Conservation (phyloP, 305 asterid genomes). For the Fraxinus albicans region DNA sequence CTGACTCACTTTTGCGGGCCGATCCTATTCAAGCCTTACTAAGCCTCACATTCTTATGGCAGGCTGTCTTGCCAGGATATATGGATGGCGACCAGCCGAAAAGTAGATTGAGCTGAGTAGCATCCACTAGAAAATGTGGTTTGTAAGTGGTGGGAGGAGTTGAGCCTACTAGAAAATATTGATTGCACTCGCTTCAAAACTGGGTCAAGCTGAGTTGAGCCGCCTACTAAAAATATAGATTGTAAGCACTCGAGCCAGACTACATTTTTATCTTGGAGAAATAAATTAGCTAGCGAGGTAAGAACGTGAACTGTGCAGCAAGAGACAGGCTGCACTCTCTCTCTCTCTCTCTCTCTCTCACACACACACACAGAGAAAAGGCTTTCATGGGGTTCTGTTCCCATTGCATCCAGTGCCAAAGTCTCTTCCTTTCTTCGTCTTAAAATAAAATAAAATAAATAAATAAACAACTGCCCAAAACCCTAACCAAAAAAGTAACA, state of each 20-base stretch:
- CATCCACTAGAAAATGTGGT: background rate
- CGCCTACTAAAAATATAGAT: background rate
- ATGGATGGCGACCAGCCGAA: background rate
- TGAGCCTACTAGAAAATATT: background rate
- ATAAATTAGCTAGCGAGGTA: conserved; percentile 32
- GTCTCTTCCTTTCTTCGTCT: conserved; percentile 27
- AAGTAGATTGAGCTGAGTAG: background rate
- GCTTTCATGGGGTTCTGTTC: conserved; percentile 13
- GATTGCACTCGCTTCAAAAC: background rate
- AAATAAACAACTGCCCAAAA: no score
- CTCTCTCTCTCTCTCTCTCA: conserved; percentile 10
- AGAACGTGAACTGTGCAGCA: conserved; percentile 33
- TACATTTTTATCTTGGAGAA: conserved; percentile 15
- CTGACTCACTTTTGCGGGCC: background rate
- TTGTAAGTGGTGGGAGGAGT: background rate
- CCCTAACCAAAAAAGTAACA: conserved; percentile 28
- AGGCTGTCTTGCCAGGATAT: background rate
- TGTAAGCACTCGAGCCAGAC: background rate
- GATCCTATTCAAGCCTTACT: background rate
- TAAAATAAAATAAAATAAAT: background rate
- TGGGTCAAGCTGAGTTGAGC: background rate
- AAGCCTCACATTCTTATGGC: background rate
- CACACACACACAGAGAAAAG: background rate
- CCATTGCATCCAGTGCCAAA: conserved; percentile 26
- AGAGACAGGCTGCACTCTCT: conserved; percentile 30